Evolutionary conservation across 2,329 filamentous ascomycete genomes (phyloP).

Genomic region (Periconia sp.): DNA sequence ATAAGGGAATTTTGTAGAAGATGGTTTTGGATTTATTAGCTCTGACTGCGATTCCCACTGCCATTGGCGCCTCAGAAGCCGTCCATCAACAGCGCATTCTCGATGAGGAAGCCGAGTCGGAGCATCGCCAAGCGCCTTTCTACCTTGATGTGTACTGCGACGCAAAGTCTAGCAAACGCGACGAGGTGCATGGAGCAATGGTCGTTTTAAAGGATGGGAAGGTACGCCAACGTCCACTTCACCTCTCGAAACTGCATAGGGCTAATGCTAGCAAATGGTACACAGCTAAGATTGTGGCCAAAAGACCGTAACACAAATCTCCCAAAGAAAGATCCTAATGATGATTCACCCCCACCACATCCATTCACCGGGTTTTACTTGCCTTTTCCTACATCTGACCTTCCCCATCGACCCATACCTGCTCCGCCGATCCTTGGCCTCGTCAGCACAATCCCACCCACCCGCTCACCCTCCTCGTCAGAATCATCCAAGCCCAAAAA

Average conservation of each 20-base stretch:
- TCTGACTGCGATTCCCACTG: conserved; percentile 49
- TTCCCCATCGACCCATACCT: conserved; percentile 38
- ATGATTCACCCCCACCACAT: conserved; percentile 37
- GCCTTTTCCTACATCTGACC: conserved; percentile 49
- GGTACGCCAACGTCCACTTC: conserved; percentile 26
- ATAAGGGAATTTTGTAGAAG: not conserved
- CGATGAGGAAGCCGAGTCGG: conserved; percentile 51
- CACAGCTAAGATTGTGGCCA: conserved; percentile 38
- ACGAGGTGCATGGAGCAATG: conserved; percentile 47
- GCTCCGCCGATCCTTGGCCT: conserved; percentile 48
- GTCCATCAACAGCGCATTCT: conserved; percentile 51
- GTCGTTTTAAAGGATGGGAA: conserved; percentile 51
- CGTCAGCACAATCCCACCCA: conserved; percentile 50
- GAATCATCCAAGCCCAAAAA: conserved; percentile 16
- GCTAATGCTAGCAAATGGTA: conserved; percentile 7
- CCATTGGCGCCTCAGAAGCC: conserved; percentile 54
- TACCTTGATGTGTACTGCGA: conserved; percentile 52
- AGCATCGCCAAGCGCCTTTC: conserved; percentile 54
- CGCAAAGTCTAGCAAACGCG: conserved; percentile 35
- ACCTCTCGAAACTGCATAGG: no score
- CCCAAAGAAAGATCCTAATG: conserved; percentile 23
- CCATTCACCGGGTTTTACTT: conserved; percentile 55
- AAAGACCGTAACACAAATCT: conserved; percentile 36
- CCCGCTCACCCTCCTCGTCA: conserved; percentile 37
- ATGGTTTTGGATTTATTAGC: conserved; percentile 35